Evolutionary conservation across 768 basidiomycete genomes (phyloP), one percentile per base, ranked within the genome.

Genomic region (Pisolithus microcarpus): DNA sequence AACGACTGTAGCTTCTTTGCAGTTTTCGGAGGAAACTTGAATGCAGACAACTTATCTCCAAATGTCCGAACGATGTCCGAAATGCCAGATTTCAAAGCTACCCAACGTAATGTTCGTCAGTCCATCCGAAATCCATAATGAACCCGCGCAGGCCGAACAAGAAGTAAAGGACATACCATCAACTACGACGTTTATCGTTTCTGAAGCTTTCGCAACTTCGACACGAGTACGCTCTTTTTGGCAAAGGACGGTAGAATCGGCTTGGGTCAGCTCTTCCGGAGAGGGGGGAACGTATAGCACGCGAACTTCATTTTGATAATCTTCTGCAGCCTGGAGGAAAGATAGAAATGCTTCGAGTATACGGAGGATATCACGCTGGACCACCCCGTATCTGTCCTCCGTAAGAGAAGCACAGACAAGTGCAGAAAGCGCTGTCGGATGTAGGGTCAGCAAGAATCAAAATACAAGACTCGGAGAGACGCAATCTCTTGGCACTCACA

Each of bases 331-430:
- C 1, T 65, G 62, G 18, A 90, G 73, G 70, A 84, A 86, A 0
- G 76, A 76, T 11, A 86, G 62, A 56, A 92, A 70, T 0, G 85
- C 85, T 64, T 94, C 91, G 3, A 94, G 64, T 26, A 91, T 81
- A 52, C 80, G 82, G 0, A 90, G 85, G 18, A 91, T 87, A 61
- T 93, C 91, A 10, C 86, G 75, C 63, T 93, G 91, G 11, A 91
- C 87, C 31, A 84, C 78, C 19, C 91, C 91, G 60, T 84, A 91
- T 18, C 76, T 75, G 68, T 94, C 91, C 64, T 92, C 91, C 1
- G 74, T 72, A 13, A 93, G 69, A 4, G 91, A 92, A 0, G 83
- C 80, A 52, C 82, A 85, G 7, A 78, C 74, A 7, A 92, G 71
- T 45, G 77, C 75, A 1, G 85, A 78, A 4, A 93, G 71, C 5